Base-by-base conservation (phyloP, 805 yeast species). In the Trichomonascus vanleenenianus region DNA sequence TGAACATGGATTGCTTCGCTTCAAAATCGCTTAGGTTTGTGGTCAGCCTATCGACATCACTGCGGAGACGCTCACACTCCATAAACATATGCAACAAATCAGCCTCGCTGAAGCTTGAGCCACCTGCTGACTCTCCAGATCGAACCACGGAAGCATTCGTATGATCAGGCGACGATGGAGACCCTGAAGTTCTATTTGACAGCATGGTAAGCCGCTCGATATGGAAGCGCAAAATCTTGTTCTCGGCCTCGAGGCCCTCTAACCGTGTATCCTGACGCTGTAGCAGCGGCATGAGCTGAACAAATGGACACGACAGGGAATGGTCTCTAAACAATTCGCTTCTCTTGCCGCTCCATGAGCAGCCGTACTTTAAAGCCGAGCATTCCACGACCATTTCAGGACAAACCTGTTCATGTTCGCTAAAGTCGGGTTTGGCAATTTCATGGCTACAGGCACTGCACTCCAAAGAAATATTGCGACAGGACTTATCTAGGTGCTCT, bases 41-140 rank as follows among this genome's bases (percentile, higher is more conserved):
- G 19, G 56, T 49, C 15, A 60, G 47, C n/a, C 57, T 53, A 32
- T 61, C 62, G 16, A 64, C 54, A 42, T 65, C 69, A 14, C 52
- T 49, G 27, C 68, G 51, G 34, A 66, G 50, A 36, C 64, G 56
- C 20, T 65, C 68, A 45, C 61, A 61, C 44, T 65, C 70, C 31
- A 52, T 40, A 25, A 52, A 45, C 40, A 50, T 37, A 25, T 46
- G 55, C 31, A 52, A 34, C 11, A 51, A 46, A 20, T 44, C 52
- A 14, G 52, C 44, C 11, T 48, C 54, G 39, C 37, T 50, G 47
- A 40, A 49, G 10, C 41, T 41, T 11, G 40, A 42, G 6, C 14
- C 31, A 18, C 20, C 48, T 9, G 18, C 44, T 32, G 31, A 16
- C 12, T 14, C 12, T 7, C 22, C 39, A 16, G 30, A 20, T 7